A percentile compares a stretch with the other conserved stretches of the same genome.
Conservation (phyloP, 2,329 filamentous ascomycete genomes). For the Pezizomycotina sp. region DNA sequence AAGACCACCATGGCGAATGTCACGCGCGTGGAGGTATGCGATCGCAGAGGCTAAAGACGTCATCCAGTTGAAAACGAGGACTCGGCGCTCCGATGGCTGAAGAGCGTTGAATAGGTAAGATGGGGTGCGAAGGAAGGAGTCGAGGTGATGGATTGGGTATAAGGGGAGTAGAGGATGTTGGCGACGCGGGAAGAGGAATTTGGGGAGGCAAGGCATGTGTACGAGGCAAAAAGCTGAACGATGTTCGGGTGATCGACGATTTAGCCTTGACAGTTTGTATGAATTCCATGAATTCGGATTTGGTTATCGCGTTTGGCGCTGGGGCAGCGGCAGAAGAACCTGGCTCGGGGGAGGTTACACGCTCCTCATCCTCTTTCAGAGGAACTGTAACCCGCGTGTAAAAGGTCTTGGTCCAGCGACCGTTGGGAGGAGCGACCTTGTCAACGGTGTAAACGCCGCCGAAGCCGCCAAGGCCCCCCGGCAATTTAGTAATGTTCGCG, state of each 20-base stretch:
- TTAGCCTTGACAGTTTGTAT: slow-evolving; percentile 14
- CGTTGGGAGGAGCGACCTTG: slow-evolving; percentile 16
- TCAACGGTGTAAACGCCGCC: slow-evolving; percentile 8
- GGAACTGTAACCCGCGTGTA: slow-evolving; percentile 13
- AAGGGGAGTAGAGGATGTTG: slow-evolving; percentile 53
- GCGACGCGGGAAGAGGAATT: too few species aligned
- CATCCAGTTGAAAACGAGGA: slow-evolving; percentile 54
- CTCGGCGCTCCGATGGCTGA: slow-evolving; percentile 42
- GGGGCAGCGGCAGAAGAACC: too few species aligned
- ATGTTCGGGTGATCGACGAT: slow-evolving; percentile 50
- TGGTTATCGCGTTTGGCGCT: too few species aligned
- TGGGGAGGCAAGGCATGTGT: slow-evolving; percentile 44
- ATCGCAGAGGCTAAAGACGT: slow-evolving; percentile 54
- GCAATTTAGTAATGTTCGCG: too few species aligned
- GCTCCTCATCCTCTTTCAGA: too few species aligned
- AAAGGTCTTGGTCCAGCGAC: slow-evolving; percentile 10
- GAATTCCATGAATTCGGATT: slow-evolving; percentile 10
- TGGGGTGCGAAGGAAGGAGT: slow-evolving; percentile 49
- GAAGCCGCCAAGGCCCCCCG: too few species aligned
- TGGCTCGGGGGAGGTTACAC: too few species aligned
- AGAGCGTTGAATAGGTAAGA: slow-evolving; percentile 47
- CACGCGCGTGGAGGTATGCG: slow-evolving; percentile 47
- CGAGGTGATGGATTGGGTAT: slow-evolving; percentile 47
- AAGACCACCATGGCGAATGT: slow-evolving; percentile 50
- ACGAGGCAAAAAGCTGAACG: slow-evolving; percentile 52